These are phyloP conservation scores for Eucalyptus caleyi DNA, from an alignment of 345 rosid genomes.

Conservation along the genomic window DNA sequence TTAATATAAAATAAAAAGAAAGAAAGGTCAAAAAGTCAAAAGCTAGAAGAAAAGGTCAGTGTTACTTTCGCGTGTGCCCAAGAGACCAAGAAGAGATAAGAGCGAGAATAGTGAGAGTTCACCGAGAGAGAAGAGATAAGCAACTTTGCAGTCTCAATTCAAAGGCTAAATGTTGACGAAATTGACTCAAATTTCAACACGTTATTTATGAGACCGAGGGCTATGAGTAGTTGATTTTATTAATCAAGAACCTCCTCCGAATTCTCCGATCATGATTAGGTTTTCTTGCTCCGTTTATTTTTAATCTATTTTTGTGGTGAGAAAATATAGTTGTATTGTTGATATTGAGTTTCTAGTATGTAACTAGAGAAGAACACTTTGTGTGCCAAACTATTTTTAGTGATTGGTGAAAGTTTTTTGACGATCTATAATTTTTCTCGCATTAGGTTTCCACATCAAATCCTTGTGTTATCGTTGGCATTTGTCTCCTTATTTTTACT, in stretches of 20 bases:
- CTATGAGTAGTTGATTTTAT: too few relatives aligned
- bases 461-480: background rate
- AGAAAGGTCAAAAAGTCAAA: too few relatives aligned
- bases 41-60: background rate
- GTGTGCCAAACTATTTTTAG: rapidly evolving
- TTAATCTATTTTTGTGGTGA: background rate
- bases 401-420: too few relatives aligned
- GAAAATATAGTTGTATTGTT: too few relatives aligned
- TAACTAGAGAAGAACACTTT: background rate
- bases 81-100: background rate
- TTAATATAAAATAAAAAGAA: too few relatives aligned
- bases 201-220: too few relatives aligned
- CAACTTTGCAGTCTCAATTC: background rate
- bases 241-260: rapidly evolving
- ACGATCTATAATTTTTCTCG: rapidly evolving
- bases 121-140: background rate
- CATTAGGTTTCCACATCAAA: background rate
- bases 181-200: background rate
- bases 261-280: background rate
- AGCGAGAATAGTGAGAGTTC: background rate
- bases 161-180: too few relatives aligned
- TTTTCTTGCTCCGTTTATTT: background rate
- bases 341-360: too few relatives aligned
- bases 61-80: background rate
- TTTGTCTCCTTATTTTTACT: too few relatives aligned